phyloP scores from a whole-genome alignment of 2,329 filamentous ascomycete genomes.

The Fusarium sp. region DNA sequence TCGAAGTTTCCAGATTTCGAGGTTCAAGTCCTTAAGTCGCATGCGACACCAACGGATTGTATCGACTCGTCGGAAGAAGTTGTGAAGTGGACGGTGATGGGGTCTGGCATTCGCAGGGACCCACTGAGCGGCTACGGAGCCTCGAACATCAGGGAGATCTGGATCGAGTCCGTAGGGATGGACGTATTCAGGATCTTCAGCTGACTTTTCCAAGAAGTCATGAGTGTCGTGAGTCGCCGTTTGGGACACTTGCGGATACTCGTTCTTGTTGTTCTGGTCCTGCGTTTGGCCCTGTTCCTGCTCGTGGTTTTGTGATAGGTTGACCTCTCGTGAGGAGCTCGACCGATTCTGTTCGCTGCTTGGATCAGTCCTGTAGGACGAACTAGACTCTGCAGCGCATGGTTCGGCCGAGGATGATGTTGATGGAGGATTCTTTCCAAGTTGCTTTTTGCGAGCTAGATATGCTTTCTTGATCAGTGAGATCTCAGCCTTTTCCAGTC shows the following conservation, averaged over 20 bases:
- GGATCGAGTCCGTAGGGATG: conserved; percentile 53
- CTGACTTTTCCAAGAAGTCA: conserved; percentile 34
- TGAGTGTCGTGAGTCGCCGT: neutral
- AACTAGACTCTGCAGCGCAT: conserved; percentile 21
- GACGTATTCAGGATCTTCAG: conserved; percentile 50
- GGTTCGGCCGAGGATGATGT: conserved; percentile 23
- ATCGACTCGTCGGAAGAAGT: conserved; percentile 89
- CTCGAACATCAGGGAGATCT: conserved; percentile 55
- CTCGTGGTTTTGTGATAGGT: conserved; percentile 3
- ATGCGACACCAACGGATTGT: conserved; percentile 90
- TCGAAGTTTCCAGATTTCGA: conserved; percentile 70
- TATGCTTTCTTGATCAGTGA: conserved; percentile 85
- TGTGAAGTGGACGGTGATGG: conserved; percentile 73
- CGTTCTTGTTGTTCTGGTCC: conserved; percentile 22
- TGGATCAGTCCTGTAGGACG: conserved; percentile 19
- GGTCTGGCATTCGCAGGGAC: conserved; percentile 79
- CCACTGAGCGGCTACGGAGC: conserved; percentile 76
- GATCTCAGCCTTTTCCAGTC: conserved; percentile 87
- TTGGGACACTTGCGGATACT: conserved; percentile 29
- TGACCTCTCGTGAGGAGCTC: conserved; percentile 7
- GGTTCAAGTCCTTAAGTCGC: conserved; percentile 54
- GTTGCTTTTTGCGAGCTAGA: conserved; percentile 71
- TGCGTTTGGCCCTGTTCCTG: neutral
- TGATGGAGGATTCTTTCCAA: conserved; percentile 8
- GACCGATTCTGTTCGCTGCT: conserved; percentile 23